Percentiles rank a stretch among this genome's conserved stretches.
Conservation (phyloP, 78 protist genomes). For the Tieghemostelium lacteum region DNA sequence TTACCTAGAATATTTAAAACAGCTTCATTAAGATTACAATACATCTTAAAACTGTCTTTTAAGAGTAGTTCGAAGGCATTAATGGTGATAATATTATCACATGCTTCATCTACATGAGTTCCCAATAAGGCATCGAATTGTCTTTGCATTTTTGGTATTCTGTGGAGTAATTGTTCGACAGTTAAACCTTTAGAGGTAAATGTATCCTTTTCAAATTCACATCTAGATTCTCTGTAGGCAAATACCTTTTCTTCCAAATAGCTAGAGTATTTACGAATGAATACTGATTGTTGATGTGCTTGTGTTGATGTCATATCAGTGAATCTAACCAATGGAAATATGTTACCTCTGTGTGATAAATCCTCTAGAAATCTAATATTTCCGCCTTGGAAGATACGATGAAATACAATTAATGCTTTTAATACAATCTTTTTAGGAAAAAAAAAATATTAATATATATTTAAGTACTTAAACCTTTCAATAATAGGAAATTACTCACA, state of each 20-base stretch:
- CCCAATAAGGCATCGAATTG: slow-evolving; percentile 69
- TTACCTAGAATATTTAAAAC: slow-evolving; percentile 76
- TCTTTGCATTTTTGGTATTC: slow-evolving; percentile 81
- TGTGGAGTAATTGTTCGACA: slow-evolving; percentile 54
- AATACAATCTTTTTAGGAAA: slow-evolving; percentile 56
- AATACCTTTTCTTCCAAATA: slow-evolving; percentile 82
- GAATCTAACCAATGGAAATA: slow-evolving; percentile 69
- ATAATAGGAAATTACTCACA: slow-evolving; percentile 15
- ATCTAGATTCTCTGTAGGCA: slow-evolving; percentile 39
- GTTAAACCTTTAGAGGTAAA: slow-evolving; percentile 61
- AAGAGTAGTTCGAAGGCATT: slow-evolving; percentile 72
- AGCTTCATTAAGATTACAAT: slow-evolving; percentile 81
- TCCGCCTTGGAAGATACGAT: slow-evolving; percentile 56
- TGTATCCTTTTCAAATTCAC: slow-evolving; percentile 68
- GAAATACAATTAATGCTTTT: slow-evolving; percentile 76
- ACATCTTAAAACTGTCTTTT: slow-evolving; percentile 79
- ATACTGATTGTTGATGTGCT: slow-evolving; percentile 82
- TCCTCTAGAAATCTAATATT: slow-evolving; percentile 74
- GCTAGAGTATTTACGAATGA: slow-evolving; percentile 65
- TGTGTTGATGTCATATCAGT: slow-evolving; percentile 81
- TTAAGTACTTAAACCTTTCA: neutral
- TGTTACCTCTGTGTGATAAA: slow-evolving; percentile 52
- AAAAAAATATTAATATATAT: neutral
- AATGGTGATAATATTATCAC: slow-evolving; percentile 81
- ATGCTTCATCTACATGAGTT: slow-evolving; percentile 76